These are phyloP conservation scores for Coemansia reversa DNA, from an alignment of 192 early-diverging fungal species.

Conservation along the genomic window DNA sequence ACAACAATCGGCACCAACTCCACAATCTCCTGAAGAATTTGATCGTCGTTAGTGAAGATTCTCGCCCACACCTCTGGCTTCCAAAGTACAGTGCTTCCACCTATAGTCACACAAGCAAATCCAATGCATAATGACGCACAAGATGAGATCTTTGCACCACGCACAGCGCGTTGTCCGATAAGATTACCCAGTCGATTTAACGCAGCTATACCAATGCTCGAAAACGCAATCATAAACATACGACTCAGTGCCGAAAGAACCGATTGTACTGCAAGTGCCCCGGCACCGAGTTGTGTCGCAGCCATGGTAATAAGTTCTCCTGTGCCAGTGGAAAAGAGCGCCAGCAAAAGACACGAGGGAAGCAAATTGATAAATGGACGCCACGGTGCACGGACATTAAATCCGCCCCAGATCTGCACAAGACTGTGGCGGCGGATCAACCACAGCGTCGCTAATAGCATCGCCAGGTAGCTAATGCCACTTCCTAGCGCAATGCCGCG, in stretches of 20 bases:
- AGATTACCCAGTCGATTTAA: constrained; percentile 81
- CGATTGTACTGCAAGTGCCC: constrained; percentile 74
- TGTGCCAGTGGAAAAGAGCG: constrained; percentile 42
- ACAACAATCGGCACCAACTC: constrained; percentile 27
- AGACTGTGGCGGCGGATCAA: constrained; percentile 48
- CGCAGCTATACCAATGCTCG: constrained; percentile 68
- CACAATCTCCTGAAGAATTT: constrained; percentile 10
- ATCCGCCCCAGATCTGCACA: constrained; percentile 28
- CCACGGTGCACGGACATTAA: constrained; percentile 33
- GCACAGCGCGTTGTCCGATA: constrained; percentile 54
- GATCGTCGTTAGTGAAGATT: constrained; percentile 53
- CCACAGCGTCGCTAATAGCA: constrained; percentile 56
- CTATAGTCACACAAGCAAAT: constrained; percentile 19
- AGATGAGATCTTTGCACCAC: constrained; percentile 39
- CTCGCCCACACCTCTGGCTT: constrained; percentile 39
- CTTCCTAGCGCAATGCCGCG: constrained; percentile 70
- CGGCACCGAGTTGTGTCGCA: constrained; percentile 77
- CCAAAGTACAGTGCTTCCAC: constrained; percentile 32
- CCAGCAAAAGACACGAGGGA: constrained; percentile 27
- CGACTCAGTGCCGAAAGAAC: constrained; percentile 70
- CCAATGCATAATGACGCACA: constrained; percentile 22
- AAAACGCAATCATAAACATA: constrained; percentile 70
- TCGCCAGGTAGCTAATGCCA: constrained; percentile 59
- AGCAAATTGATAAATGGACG: constrained; percentile 32
- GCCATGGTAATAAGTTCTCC: constrained; percentile 73